Base-by-base conservation (phyloP, 2,329 filamentous ascomycete genomes). In the Fusarium keratoplasticum region DNA sequence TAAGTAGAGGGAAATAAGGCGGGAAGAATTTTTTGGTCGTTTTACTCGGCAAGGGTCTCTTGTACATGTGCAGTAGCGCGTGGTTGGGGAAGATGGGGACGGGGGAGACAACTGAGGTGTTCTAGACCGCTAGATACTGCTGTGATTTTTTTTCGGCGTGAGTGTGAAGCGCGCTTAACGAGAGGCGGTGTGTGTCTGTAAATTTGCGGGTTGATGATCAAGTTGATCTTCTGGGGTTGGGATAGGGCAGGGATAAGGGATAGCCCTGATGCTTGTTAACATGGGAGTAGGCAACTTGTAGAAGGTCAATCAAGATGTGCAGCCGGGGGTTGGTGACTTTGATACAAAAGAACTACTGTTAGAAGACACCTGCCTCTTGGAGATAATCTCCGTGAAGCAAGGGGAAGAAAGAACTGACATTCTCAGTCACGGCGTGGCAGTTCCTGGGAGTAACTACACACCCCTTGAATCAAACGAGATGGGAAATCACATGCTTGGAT, bases 1-100 rank as follows among this genome's bases (percentile, higher is more conserved):
- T 38, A 31, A 33, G n/a, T 47, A 71, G 54, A 71, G 64, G 68
- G 71, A 69, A 74, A 73, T 74, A 73, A 71, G 42, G 57, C 67
- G 61, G 58, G 55, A 11, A 59, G 27, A 36, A 55, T 64, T 72
- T 74, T 74, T 65, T n/a, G 71, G 71, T 67, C 64, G 67, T 61
- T 57, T 61, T 54, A 5, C 5, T 18, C 10, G 5, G 22, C 36
- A 35, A 52, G 70, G 61, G 31, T 65, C 25, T 20, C 31, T 64
- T 73, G 29, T 60, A 62, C 67, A 58, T 66, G 44, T 73, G 71
- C 71, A 68, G 67, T 68, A 71, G 29, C 29, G 40, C 29, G 59
- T 31, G 59, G 59, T 50, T 61, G 59, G 42, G 52, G 27, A 42
- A 25, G 14, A 35, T 44, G 36, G 70, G 66, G 66, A 47, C 47